Percentiles rank a stretch among this genome's conserved stretches.
These are phyloP conservation scores for Diaporthe batatas DNA, from an alignment of 2,329 filamentous ascomycete genomes.

Conservation along the genomic window DNA sequence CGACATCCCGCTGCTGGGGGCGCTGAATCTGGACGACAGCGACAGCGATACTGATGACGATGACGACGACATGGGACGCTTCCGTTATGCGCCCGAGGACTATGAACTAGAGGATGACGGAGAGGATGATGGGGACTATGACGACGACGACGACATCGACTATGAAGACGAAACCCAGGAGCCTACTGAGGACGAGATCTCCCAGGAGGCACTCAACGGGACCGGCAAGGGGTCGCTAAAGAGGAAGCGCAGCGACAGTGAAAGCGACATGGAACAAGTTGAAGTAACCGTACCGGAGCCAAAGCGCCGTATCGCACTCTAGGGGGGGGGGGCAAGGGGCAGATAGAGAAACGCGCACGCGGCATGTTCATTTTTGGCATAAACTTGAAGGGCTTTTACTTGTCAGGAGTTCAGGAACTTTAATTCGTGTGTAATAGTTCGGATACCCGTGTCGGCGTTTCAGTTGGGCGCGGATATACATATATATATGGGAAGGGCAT, in stretches of 20 bases:
- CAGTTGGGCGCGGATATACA: constrained; percentile 2
- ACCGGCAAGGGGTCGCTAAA: constrained; percentile 43
- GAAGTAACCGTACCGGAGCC: constrained; percentile 19
- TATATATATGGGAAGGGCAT: constrained; percentile 31
- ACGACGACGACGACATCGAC: constrained; percentile 47
- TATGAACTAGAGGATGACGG: constrained; percentile 46
- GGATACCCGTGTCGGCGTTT: constrained; percentile 34
- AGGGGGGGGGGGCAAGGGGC: not conserved
- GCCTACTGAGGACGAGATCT: constrained; percentile 45
- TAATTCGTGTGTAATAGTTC: constrained; percentile 28
- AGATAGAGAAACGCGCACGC: not conserved
- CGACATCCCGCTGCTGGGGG: constrained; percentile 60
- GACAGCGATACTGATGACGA: constrained; percentile 56
- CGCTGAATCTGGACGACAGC: constrained; percentile 60
- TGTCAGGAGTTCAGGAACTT: constrained; percentile 10
- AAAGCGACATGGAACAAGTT: constrained; percentile 34
- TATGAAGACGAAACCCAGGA: constrained; percentile 48
- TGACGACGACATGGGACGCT: constrained; percentile 44
- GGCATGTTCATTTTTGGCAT: constrained; percentile 7
- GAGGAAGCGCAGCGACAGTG: constrained; percentile 42
- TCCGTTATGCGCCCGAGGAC: constrained; percentile 46
- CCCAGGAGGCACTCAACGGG: constrained; percentile 44
- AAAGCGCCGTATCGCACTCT: constrained; percentile 25
- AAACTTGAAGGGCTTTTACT: constrained; percentile 20
- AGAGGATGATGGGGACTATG: constrained; percentile 47